A percentile compares a stretch with the other conserved stretches of the same genome.
phyloP scores from a whole-genome alignment of 441 rosid genomes.

The Pelargonium exstipulatum region DNA sequence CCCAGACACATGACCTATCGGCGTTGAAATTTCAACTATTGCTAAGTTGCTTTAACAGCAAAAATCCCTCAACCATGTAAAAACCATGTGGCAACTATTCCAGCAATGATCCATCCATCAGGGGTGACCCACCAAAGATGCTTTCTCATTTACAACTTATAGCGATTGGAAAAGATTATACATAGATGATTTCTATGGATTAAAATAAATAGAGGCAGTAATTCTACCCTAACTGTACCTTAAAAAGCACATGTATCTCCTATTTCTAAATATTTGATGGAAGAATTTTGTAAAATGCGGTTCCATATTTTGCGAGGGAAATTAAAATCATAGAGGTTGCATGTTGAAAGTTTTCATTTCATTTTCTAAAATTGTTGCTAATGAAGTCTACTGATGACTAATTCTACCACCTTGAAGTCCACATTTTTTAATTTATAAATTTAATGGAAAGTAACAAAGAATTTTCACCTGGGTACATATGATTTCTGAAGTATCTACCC shows the following conservation, averaged over 20 bases:
- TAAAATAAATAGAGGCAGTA: not conserved
- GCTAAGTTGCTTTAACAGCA: not conserved
- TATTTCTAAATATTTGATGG: not conserved
- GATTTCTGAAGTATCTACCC: slow-evolving; percentile 92
- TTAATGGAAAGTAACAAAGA: not conserved
- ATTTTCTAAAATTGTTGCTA: not conserved
- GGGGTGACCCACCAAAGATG: not conserved
- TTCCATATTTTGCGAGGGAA: not conserved
- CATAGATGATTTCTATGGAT: not conserved
- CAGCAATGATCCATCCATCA: not conserved
- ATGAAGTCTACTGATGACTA: not conserved
- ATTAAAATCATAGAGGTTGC: not conserved
- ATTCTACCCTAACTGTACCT: not conserved
- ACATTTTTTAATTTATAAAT: not conserved
- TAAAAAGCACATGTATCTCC: not conserved
- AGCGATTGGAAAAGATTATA: not conserved
- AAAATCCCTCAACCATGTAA: not conserved
- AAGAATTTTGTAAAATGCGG: not conserved
- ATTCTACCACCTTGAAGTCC: not conserved
- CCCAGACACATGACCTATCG: not conserved
- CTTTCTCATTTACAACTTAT: not conserved
- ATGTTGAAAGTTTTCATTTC: not conserved
- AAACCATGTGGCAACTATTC: not conserved
- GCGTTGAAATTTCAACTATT: not conserved
- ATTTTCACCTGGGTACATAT: slow-evolving; percentile 92